phyloP scores from a whole-genome alignment of 352 stramenopile genomes.

The Blastocystis sp. region DNA sequence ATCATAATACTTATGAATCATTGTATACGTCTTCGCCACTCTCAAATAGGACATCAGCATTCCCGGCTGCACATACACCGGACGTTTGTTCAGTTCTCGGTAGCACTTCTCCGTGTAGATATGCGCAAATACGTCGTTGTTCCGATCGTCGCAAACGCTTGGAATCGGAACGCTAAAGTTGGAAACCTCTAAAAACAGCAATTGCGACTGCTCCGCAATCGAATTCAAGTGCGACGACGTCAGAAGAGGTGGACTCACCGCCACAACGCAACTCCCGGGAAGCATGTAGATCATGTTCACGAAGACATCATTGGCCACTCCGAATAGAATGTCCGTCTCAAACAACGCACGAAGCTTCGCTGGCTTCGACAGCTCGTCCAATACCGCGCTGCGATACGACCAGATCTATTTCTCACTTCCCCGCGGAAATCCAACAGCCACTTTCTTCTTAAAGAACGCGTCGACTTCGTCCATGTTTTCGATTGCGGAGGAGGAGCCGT shows the following conservation, averaged over 20 bases:
- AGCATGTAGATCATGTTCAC: slow-evolving; percentile 44
- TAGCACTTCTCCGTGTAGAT: slow-evolving; percentile 10
- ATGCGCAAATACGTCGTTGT: background rate
- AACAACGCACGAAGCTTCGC: background rate
- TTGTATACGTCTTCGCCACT: slow-evolving; percentile 36
- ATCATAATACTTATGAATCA: slow-evolving; percentile 51
- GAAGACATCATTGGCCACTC: background rate
- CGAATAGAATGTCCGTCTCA: slow-evolving; percentile 41
- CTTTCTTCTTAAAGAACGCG: slow-evolving; percentile 24
- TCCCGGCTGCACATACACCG: slow-evolving; percentile 21
- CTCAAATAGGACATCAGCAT: slow-evolving; percentile 43
- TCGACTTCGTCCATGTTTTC: slow-evolving; percentile 5
- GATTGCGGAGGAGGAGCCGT: background rate
- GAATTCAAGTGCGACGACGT: slow-evolving; percentile 20
- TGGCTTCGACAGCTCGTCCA: background rate
- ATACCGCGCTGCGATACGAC: background rate
- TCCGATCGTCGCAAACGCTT: background rate
- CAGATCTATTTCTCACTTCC: background rate
- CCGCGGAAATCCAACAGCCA: background rate
- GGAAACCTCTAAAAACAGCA: slow-evolving; percentile 14
- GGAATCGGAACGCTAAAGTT: slow-evolving; percentile 35
- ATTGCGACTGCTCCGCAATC: slow-evolving; percentile 12
- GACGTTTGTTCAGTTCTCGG: background rate
- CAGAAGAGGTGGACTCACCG: background rate
- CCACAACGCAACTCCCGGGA: background rate